phyloP scores from a whole-genome alignment of 345 rosid genomes.

The Reutealis trisperma region DNA sequence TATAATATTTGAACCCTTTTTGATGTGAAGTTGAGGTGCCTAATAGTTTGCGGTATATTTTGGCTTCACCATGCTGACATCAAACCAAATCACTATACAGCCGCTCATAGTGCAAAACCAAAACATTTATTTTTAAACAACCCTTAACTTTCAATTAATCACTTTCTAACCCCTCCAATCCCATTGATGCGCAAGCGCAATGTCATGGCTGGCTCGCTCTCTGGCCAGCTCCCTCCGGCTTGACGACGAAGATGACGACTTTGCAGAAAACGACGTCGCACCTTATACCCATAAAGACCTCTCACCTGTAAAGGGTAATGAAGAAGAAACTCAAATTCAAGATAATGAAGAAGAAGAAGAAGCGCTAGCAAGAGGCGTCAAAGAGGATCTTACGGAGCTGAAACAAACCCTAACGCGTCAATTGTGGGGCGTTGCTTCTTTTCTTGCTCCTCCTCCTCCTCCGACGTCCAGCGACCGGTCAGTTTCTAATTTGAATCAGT shows the following conservation, averaged over 20 bases:
- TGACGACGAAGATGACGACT: constrained; percentile 51
- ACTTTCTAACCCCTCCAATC: constrained; percentile 25
- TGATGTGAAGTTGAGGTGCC: too few relatives aligned
- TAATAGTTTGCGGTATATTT: too few relatives aligned
- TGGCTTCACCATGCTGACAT: too few relatives aligned
- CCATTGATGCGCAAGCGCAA: constrained; percentile 17
- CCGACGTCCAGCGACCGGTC: constrained; percentile 16
- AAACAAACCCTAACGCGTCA: constrained; percentile 70
- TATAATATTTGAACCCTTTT: too few relatives aligned
- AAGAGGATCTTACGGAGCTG: constrained; percentile 80
- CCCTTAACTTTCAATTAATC: constrained; percentile 1
- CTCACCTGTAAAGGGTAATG: constrained; percentile 19
- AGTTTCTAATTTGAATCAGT: constrained; percentile 20
- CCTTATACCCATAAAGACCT: constrained; percentile 1
- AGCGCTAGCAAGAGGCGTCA: constrained; percentile 67
- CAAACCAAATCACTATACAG: constrained; percentile 1
- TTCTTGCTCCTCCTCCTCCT: constrained; percentile 75
- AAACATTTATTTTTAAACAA: constrained; percentile 14
- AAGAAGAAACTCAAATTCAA: constrained; percentile 14
- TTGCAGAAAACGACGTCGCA: constrained; percentile 30
- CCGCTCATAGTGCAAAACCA: constrained; percentile 13
- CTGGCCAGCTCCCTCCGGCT: constrained; percentile 74
- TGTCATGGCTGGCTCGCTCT: constrained; percentile 93
- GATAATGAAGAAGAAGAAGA: constrained; percentile 32
- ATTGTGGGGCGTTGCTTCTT: constrained; percentile 92